Evolutionary conservation across 345 rosid species (phyloP).

Genomic region (Hibiscus tridactylites): DNA sequence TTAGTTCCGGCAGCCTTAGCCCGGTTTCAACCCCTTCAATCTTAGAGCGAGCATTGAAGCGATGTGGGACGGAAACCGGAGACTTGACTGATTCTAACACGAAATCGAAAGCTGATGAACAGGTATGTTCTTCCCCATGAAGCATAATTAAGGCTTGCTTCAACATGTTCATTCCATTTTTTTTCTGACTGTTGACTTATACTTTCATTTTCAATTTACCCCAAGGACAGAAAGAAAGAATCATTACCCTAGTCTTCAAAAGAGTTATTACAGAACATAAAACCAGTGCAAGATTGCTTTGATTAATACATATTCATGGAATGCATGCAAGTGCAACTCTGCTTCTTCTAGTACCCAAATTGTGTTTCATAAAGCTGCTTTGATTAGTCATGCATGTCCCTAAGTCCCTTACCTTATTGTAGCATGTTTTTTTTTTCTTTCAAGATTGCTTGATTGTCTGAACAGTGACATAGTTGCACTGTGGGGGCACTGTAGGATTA

Average conservation of each 20-base stretch:
- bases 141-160: not conserved
- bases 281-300: not conserved
- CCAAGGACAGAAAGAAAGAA: not conserved
- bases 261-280: not conserved
- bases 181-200: not conserved
- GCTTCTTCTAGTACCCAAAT: not conserved
- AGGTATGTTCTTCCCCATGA: conserved; percentile 31
- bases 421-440: not conserved
- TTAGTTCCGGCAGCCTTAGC: conserved; percentile 53
- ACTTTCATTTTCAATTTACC: not conserved
- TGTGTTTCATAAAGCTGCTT: not conserved
- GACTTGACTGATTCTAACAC: conserved; percentile 39
- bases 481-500: not conserved
- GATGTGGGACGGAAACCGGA: conserved; percentile 36
- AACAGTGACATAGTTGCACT: not conserved
- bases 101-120: conserved; percentile 30
- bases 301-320: not conserved
- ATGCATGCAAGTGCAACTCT: not conserved
- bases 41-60: conserved; percentile 36
- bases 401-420: not conserved
- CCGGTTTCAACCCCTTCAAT: conserved; percentile 77
- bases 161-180: not conserved
- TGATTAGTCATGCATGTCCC: not conserved
- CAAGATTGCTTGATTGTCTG: not conserved
- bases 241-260: too few species aligned